Evolutionary conservation across 106 monocot genomes (phyloP).

Genomic region (Acorus calamus): DNA sequence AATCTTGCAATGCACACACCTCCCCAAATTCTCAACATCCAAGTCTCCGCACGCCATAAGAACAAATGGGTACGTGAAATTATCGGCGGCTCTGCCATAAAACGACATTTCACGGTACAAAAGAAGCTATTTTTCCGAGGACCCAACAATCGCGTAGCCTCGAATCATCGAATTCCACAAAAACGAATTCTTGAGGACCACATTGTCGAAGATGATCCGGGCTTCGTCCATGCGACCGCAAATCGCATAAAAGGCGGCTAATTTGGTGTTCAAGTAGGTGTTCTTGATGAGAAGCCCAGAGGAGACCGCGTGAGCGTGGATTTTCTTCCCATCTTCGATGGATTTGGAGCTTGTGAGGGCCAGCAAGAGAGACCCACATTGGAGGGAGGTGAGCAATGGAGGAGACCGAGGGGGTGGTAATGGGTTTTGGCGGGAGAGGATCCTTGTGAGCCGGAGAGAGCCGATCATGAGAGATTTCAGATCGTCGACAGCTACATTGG

Average conservation of each 20-base stretch:
- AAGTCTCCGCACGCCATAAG: slow-evolving; percentile 52
- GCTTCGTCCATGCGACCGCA: slow-evolving; percentile 23
- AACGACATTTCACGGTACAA: slow-evolving; percentile 33
- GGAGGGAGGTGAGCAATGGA: slow-evolving; percentile 28
- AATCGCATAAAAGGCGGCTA: slow-evolving; percentile 34
- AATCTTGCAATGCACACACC: slow-evolving; percentile 28
- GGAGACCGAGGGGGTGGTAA: background rate
- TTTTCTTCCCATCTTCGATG: slow-evolving; percentile 8
- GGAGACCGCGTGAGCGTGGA: slow-evolving; percentile 34
- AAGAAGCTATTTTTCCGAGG: slow-evolving; percentile 12
- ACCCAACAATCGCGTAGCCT: slow-evolving; percentile 30
- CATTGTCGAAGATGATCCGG: slow-evolving; percentile 19
- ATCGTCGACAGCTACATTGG: too few species aligned
- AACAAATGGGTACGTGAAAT: slow-evolving; percentile 51
- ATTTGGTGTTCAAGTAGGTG: slow-evolving; percentile 45
- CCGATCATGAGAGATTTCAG: background rate
- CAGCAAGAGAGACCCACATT: slow-evolving; percentile 40
- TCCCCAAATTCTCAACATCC: slow-evolving; percentile 17
- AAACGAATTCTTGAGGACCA: slow-evolving; percentile 26
- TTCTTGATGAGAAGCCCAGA: slow-evolving; percentile 40
- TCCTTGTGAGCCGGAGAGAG: background rate
- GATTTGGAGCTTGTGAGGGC: slow-evolving; percentile 30
- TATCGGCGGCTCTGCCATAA: slow-evolving; percentile 26
- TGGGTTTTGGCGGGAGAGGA: too few species aligned
- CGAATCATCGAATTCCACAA: slow-evolving; percentile 49